Percentiles rank a stretch among this genome's conserved stretches.
Conservation (phyloP, 371 early-diverging fungal genomes). For the Basidiobolus meristosporus region DNA sequence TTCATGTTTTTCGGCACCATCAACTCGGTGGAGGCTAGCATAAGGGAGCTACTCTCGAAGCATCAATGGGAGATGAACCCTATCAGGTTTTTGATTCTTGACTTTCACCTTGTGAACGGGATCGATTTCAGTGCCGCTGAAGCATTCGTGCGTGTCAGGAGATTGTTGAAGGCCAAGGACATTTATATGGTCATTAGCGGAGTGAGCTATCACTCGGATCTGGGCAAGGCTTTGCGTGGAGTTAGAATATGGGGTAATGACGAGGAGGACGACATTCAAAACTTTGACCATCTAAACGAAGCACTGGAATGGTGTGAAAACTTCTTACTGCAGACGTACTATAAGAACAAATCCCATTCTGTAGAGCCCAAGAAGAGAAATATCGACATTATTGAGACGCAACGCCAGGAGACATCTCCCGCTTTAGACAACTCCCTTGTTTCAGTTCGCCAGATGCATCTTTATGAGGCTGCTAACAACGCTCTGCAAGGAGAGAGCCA, state of each 20-base stretch:
- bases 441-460: too few species aligned
- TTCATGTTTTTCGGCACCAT: constrained; percentile 91
- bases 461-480: too few species aligned
- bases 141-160: constrained; percentile 71
- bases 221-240: constrained; percentile 46
- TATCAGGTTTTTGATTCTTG: constrained; percentile 69
- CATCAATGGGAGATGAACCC: constrained; percentile 28
- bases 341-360: too few species aligned
- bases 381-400: too few species aligned
- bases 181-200: constrained; percentile 76
- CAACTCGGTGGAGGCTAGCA: constrained; percentile 69
- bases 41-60: too few species aligned
- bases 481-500: too few species aligned
- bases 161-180: constrained; percentile 38
- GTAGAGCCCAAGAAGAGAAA: too few species aligned
- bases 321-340: constrained; percentile 48
- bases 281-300: constrained; percentile 61
- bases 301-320: constrained; percentile 94
- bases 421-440: too few species aligned
- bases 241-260: constrained; percentile 51
- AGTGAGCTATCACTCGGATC: constrained; percentile 33
- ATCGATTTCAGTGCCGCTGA: constrained; percentile 92
- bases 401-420: too few species aligned
- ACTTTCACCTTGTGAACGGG: constrained; percentile 72
- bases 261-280: constrained; percentile 29